These are phyloP conservation scores for Malassezia caprae DNA, from an alignment of 1,284 basidiomycete genomes.

Conservation along the genomic window DNA sequence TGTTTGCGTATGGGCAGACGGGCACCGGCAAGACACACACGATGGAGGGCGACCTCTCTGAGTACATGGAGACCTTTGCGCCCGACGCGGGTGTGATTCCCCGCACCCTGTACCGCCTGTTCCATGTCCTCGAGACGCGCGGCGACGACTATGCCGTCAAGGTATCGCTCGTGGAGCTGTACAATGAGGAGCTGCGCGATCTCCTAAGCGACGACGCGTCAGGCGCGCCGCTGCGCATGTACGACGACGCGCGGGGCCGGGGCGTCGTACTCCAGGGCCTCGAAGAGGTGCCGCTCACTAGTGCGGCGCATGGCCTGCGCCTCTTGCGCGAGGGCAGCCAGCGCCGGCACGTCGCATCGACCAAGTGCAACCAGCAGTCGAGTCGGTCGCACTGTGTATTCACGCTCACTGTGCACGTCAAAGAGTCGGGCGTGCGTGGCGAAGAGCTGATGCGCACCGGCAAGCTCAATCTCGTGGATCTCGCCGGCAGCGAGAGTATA, in stretches of 20 bases:
- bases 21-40: slow-evolving; percentile 87
- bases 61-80: slow-evolving; percentile 67
- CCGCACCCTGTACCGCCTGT: slow-evolving; percentile 84
- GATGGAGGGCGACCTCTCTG: slow-evolving; percentile 47
- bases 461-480: slow-evolving; percentile 91
- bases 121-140: slow-evolving; percentile 69
- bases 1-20: slow-evolving; percentile 98
- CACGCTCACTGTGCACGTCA: slow-evolving; percentile 83
- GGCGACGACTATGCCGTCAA: slow-evolving; percentile 75
- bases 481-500: slow-evolving; percentile 96
- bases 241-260: slow-evolving; percentile 64
- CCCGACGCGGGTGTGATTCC: slow-evolving; percentile 91
- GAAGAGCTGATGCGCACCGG: slow-evolving; percentile 86
- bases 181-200: slow-evolving; percentile 82
- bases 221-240: slow-evolving; percentile 58
- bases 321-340: slow-evolving; percentile 80
- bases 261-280: slow-evolving; percentile 89
- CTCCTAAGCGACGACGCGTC: slow-evolving; percentile 55
- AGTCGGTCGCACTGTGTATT: slow-evolving; percentile 97
- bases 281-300: slow-evolving; percentile 76
- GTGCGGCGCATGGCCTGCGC: slow-evolving; percentile 71
- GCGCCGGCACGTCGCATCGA: slow-evolving; percentile 84
- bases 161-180: slow-evolving; percentile 90
- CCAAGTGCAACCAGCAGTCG: slow-evolving; percentile 95
- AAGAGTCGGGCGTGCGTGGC: slow-evolving; percentile 62